Evolutionary conservation across 2,329 filamentous ascomycete species (phyloP).

Genomic region (Zarea fungicola): DNA sequence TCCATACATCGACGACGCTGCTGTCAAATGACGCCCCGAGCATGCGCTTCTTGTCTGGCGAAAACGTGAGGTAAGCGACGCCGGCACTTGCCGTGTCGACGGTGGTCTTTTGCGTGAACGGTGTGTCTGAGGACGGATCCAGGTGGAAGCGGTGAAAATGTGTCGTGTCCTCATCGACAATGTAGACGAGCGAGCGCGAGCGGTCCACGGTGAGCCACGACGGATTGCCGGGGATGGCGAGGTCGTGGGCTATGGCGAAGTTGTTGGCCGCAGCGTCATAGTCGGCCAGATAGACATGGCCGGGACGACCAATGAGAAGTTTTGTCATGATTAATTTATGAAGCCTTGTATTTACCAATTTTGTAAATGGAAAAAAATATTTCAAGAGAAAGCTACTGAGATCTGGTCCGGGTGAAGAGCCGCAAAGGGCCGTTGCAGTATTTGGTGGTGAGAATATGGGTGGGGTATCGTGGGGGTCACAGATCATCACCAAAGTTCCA

Average conservation of each 20-base stretch:
- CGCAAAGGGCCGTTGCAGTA: too few relatives aligned
- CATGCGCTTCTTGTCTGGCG: slow-evolving; percentile 38
- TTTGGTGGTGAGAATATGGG: too few relatives aligned
- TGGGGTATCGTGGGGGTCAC: too few relatives aligned
- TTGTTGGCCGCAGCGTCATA: slow-evolving; percentile 31
- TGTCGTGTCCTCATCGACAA: slow-evolving; percentile 42
- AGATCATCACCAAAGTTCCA: too few relatives aligned
- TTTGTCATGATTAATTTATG: slow-evolving; percentile 16
- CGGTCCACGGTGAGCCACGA: slow-evolving; percentile 43
- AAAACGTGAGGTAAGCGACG: slow-evolving; percentile 45
- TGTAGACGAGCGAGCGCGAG: slow-evolving; percentile 34
- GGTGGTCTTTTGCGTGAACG: slow-evolving; percentile 22
- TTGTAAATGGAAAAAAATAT: too few relatives aligned
- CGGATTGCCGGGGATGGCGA: slow-evolving; percentile 31
- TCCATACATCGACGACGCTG: slow-evolving; percentile 41
- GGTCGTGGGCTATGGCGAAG: slow-evolving; percentile 33
- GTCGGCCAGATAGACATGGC: slow-evolving; percentile 35
- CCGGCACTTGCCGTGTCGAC: slow-evolving; percentile 33
- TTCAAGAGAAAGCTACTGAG: too few relatives aligned
- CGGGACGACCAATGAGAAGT: slow-evolving; percentile 37
- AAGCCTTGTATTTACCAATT: too few relatives aligned
- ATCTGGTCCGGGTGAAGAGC: too few relatives aligned
- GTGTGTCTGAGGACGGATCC: slow-evolving; percentile 26
- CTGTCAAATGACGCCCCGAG: slow-evolving; percentile 39
- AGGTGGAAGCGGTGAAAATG: slow-evolving; percentile 36